Conservation (phyloP, 768 basidiomycete genomes). For the Psilocybe tampanensis region DNA sequence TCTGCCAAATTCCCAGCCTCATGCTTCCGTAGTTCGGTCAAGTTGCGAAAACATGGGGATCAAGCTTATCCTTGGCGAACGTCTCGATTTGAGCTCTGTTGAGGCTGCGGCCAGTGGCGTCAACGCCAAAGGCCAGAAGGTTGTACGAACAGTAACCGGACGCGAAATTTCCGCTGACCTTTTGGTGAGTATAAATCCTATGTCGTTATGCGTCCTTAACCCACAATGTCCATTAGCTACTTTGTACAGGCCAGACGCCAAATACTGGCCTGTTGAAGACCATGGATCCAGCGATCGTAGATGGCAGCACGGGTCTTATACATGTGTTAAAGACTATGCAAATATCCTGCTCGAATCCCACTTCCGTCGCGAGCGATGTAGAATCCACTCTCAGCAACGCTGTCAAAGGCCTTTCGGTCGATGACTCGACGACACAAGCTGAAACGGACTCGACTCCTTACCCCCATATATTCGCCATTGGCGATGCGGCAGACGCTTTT, state of each 20-base stretch:
- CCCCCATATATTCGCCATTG: slow-evolving; percentile 60
- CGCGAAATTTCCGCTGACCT: slow-evolving; percentile 54
- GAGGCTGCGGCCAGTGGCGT: slow-evolving; percentile 25
- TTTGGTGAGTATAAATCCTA: slow-evolving; percentile 36
- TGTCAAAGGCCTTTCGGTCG: slow-evolving; percentile 22
- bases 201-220: no score
- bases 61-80: slow-evolving; percentile 53
- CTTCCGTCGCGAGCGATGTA: background rate
- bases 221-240: slow-evolving; percentile 39
- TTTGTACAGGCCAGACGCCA: slow-evolving; percentile 64
- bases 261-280: slow-evolving; percentile 50
- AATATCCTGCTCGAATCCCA: slow-evolving; percentile 31
- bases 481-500: slow-evolving; percentile 66
- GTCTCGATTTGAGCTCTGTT: slow-evolving; percentile 47
- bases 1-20: background rate
- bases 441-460: slow-evolving; percentile 36
- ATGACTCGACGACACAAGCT: background rate
- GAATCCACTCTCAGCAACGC: slow-evolving; percentile 19
- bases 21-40: slow-evolving; percentile 30
- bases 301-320: slow-evolving; percentile 38
- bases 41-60: slow-evolving; percentile 46
- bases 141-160: slow-evolving; percentile 51
- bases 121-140: slow-evolving; percentile 28
- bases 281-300: slow-evolving; percentile 44
- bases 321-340: slow-evolving; percentile 57